Evolutionary conservation across 2,329 filamentous ascomycete genomes (phyloP).

Genomic region (Claviceps fusiformis): DNA sequence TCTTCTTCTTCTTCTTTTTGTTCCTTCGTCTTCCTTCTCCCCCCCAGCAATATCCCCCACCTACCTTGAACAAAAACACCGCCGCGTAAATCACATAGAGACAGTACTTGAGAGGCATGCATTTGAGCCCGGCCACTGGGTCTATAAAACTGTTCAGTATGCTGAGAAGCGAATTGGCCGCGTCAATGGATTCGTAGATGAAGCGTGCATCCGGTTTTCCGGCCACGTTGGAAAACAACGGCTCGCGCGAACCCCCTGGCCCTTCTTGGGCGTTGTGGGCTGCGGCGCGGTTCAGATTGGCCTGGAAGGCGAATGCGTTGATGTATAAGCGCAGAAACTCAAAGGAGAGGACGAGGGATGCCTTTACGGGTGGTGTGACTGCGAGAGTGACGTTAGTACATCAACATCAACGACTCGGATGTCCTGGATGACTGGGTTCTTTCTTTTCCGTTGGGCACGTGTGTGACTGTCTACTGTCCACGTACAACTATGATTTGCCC

Average conservation of each 20-base stretch:
- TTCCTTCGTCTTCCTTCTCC: too few species aligned
- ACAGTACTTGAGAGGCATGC: constrained; percentile 51
- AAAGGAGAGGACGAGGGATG: constrained; percentile 54
- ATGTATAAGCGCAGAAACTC: constrained; percentile 62
- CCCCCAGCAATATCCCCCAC: not conserved
- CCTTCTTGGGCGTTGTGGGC: constrained; percentile 18
- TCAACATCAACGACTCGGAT: too few species aligned
- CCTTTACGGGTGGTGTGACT: constrained; percentile 52
- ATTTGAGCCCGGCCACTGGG: constrained; percentile 43
- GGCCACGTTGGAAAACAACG: constrained; percentile 39
- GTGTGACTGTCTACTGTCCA: too few species aligned
- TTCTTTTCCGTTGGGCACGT: too few species aligned
- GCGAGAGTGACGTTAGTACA: not conserved
- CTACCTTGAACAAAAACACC: constrained; percentile 51
- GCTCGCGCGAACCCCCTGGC: constrained; percentile 22
- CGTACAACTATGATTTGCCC: constrained; percentile 51
- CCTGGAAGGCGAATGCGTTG: constrained; percentile 64
- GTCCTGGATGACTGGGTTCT: too few species aligned
- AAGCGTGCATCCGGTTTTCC: constrained; percentile 50
- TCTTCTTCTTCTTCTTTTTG: too few species aligned
- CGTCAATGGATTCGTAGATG: constrained; percentile 52
- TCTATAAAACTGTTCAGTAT: constrained; percentile 47
- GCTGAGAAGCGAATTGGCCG: constrained; percentile 46
- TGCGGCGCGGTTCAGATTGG: constrained; percentile 41
- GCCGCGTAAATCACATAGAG: constrained; percentile 50